Evolutionary conservation across 257 asterid species (phyloP), one percentile per base, ranked within the genome.

Genomic region (Nicotiana attenuata): DNA sequence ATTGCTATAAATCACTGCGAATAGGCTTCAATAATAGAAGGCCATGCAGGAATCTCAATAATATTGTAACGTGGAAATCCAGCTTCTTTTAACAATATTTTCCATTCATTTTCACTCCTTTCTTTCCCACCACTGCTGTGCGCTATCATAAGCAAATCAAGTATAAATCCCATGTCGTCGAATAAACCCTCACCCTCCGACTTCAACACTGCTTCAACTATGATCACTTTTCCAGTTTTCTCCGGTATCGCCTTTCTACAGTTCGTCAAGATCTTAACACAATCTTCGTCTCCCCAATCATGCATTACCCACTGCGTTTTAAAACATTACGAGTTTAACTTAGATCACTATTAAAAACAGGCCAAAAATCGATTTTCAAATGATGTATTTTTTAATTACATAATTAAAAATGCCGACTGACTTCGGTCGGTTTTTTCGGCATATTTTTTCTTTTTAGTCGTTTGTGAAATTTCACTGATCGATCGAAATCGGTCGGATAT

Each of bases 101-200:
- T 82, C 82, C 82, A 82, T 66, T 82, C 61, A 10, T 22, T 11
- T 65, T 64, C 82, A n/a, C 82, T 82, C 52, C 85, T 82, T 19
- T 50, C 69, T 26, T 56, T 82, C 0, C 82, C 82, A 4, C 47
- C 78, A 50, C 24, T 10, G 16, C 22, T 31, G 24, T 16, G 50
- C 1, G 79, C 82, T 13, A 82, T 24, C 85, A 82, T 64, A 8
- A 22, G 15, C 76, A 82, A 26, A 77, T 82, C 85, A 0, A 6
- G 1, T 65, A 52, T 60, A 41, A 76, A 14, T 17, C 68, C 28
- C 8, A 29, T 65, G 65, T 60, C 19, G 10, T 66, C 85, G 6
- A 64, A 82, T 22, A 76, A 7, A 16, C 26, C 73, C 56, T 82
- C 77, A 16, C 78, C 77, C 3, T 50, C 69, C 5, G 57, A 56